Percentiles rank a stretch among this genome's conserved stretches.
Conservation (phyloP, 2,329 filamentous ascomycete genomes). For the Clarireedia paspali region DNA sequence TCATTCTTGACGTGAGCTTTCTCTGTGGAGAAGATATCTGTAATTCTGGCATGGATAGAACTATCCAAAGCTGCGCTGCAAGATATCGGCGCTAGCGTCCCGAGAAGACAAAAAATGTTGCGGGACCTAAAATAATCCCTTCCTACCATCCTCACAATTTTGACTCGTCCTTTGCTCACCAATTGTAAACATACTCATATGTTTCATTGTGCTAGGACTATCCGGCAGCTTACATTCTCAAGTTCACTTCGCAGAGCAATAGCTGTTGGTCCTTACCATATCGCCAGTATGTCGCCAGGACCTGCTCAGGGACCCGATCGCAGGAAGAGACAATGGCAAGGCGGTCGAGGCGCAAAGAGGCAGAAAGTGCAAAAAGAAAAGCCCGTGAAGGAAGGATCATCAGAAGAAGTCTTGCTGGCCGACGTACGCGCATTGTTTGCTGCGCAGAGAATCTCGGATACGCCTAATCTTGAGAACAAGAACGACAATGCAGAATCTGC, state of each 20-base stretch:
- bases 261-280: constrained; percentile 5
- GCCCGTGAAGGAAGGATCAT: constrained; percentile 47
- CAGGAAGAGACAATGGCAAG: constrained; percentile 26
- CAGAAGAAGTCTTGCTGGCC: constrained; percentile 57
- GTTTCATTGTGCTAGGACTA: constrained; percentile 4
- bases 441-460: constrained; percentile 28
- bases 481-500: constrained; percentile 29
- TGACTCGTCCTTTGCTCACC: background rate
- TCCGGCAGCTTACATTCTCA: background rate
- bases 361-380: constrained; percentile 50
- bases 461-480: constrained; percentile 1
- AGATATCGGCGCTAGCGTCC: too few species aligned
- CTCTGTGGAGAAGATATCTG: too few species aligned
- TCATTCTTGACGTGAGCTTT: too few species aligned
- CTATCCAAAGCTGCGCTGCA: too few species aligned
- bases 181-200: constrained; percentile 23
- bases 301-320: constrained; percentile 8
- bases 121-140: background rate
- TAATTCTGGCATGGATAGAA: too few species aligned
- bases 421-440: constrained; percentile 52
- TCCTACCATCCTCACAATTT: background rate
- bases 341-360: constrained; percentile 35
- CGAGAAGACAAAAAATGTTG: too few species aligned
- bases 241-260: background rate
- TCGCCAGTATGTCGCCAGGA: constrained; percentile 11